Evolutionary conservation across 2,329 filamentous ascomycete genomes (phyloP).

Genomic region (Alternaria rosae): DNA sequence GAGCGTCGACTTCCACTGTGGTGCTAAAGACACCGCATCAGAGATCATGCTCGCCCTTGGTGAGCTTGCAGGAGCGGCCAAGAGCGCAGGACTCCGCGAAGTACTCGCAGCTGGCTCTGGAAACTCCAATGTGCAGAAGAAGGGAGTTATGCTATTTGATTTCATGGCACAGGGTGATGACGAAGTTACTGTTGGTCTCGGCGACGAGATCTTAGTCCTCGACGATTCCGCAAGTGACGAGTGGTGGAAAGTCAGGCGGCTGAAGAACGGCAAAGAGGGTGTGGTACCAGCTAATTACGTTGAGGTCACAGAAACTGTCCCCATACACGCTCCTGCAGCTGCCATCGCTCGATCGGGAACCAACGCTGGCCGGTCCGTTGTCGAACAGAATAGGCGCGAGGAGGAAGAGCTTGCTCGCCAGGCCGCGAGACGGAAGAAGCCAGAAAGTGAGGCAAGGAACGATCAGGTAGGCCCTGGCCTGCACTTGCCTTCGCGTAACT

Average conservation of each 20-base stretch:
- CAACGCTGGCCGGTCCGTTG: conserved; percentile 69
- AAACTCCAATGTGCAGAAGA: conserved; percentile 69
- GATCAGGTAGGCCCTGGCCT: conserved; percentile 80
- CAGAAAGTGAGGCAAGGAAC: conserved; percentile 59
- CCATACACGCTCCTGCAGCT: conserved; percentile 59
- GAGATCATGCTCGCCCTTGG: conserved; percentile 90
- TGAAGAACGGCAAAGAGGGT: conserved; percentile 93
- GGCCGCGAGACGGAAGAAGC: conserved; percentile 70
- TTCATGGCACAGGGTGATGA: conserved; percentile 97
- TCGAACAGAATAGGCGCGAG: conserved; percentile 79
- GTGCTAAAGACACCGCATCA: conserved; percentile 93
- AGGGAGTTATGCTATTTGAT: conserved; percentile 88
- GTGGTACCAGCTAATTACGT: conserved; percentile 97
- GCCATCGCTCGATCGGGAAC: conserved; percentile 60
- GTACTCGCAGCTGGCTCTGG: conserved; percentile 82
- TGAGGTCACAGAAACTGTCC: conserved; percentile 77
- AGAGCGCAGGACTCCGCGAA: conserved; percentile 83
- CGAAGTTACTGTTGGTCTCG: conserved; percentile 88
- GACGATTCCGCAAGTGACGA: conserved; percentile 94
- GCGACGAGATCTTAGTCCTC: conserved; percentile 88
- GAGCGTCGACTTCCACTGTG: conserved; percentile 95
- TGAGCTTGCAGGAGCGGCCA: conserved; percentile 84
- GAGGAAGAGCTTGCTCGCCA: conserved; percentile 86
- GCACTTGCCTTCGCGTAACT: conserved; percentile 77
- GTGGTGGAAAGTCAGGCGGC: conserved; percentile 93